A percentile compares a stretch with the other conserved stretches of the same genome.
Conservation (phyloP, 768 basidiomycete genomes). For the Mycena galericulata region DNA sequence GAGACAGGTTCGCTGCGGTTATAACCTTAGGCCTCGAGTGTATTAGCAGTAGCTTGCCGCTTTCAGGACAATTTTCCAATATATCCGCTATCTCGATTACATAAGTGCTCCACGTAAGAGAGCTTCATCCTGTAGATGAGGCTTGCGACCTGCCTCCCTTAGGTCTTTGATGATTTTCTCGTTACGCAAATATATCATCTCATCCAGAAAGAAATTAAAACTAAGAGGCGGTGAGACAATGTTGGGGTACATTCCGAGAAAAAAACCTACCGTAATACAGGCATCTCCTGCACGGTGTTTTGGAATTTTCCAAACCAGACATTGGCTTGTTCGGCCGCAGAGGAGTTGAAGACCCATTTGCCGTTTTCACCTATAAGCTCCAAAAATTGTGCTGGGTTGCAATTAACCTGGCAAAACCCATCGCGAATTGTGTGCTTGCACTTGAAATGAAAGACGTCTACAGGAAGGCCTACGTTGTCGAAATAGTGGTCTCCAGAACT, state of each 20-base stretch:
- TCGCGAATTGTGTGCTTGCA: not conserved
- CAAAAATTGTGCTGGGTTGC: not conserved
- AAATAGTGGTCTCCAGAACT: not conserved
- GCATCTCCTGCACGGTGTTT: not conserved
- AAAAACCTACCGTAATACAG: not conserved
- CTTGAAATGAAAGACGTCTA: not conserved
- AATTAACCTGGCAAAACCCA: not conserved
- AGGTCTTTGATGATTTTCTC: not conserved
- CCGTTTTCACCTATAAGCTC: not conserved
- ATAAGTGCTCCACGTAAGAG: not conserved
- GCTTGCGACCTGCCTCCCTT: not conserved
- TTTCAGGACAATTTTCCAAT: too few species aligned
- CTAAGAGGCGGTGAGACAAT: not conserved
- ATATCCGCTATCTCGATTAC: not conserved
- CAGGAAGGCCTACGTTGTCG: not conserved
- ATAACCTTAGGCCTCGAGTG: not conserved
- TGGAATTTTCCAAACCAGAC: constrained; percentile 1
- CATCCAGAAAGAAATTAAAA: not conserved
- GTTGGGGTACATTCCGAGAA: not conserved
- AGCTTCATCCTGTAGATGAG: not conserved
- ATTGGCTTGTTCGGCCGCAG: not conserved
- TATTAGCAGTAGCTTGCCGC: too few species aligned
- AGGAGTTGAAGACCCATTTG: not conserved
- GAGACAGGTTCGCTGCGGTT: not conserved
- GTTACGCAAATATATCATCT: not conserved